Conservation (phyloP, 495 filamentous ascomycete genomes). For the Astrothelium subdiscretum region DNA sequence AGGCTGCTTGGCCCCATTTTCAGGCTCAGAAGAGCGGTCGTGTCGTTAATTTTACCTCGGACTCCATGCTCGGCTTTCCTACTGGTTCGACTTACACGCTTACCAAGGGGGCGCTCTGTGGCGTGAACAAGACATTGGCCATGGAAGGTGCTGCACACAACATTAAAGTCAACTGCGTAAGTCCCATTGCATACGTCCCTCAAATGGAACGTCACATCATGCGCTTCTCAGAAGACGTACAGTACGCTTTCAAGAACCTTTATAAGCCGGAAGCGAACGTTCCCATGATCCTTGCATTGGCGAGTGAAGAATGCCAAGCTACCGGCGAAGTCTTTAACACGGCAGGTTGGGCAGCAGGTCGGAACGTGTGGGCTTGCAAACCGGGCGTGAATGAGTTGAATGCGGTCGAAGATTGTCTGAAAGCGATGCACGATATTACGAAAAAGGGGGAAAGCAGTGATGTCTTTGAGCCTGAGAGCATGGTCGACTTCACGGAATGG, state of each 20-base stretch:
- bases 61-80: conserved; percentile 3
- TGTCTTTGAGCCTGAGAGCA: background rate
- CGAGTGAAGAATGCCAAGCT: background rate
- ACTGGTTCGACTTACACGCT: background rate
- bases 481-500: conserved; percentile 1
- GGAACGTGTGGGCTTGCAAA: background rate
- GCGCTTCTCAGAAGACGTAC: background rate
- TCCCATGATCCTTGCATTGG: conserved; percentile 6
- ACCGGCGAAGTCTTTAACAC: background rate
- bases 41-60: conserved; percentile 6
- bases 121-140: conserved; percentile 3
- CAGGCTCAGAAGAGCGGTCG: conserved; percentile 2
- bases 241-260: background rate
- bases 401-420: background rate
- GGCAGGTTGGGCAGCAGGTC: background rate
- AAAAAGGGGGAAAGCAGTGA: background rate
- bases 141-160: conserved; percentile 1
- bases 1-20: conserved; percentile 7
- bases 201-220: conserved; percentile 3
- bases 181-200: background rate
- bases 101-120: conserved; percentile 1
- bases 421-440: background rate
- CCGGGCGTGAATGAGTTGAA: background rate
- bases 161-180: conserved; percentile 7
- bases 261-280: conserved; percentile 4